phyloP scores from a whole-genome alignment of 2,329 filamentous ascomycete species.

The Xylogone sp. region DNA sequence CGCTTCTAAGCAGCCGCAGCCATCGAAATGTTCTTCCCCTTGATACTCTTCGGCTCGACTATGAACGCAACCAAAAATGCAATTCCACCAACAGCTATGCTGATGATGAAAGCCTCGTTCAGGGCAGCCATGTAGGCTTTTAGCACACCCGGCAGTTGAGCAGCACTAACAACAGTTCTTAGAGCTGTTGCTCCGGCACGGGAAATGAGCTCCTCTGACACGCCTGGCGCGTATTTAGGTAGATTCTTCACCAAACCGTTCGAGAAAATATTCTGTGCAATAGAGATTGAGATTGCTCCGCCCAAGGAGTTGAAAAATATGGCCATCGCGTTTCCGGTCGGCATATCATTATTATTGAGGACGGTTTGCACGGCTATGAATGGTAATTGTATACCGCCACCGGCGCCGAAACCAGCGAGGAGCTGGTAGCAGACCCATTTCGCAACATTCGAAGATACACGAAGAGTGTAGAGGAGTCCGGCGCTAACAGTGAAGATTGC shows the following conservation, averaged over 20 bases:
- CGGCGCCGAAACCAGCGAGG: slow-evolving; percentile 43
- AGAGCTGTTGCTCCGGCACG: slow-evolving; percentile 40
- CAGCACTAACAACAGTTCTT: slow-evolving; percentile 26
- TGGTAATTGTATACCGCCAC: slow-evolving; percentile 43
- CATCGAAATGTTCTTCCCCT: slow-evolving; percentile 24
- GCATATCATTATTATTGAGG: slow-evolving; percentile 46
- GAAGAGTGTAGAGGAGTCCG: slow-evolving; percentile 38
- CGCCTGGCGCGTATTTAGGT: slow-evolving; percentile 20
- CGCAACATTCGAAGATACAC: slow-evolving; percentile 37
- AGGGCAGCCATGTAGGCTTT: slow-evolving; percentile 33
- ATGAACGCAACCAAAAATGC: slow-evolving; percentile 21
- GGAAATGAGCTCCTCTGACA: slow-evolving; percentile 32
- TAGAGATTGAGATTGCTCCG: slow-evolving; percentile 53
- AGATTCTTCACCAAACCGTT: slow-evolving; percentile 25
- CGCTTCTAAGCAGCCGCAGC: slow-evolving; percentile 9
- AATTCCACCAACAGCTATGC: slow-evolving; percentile 25
- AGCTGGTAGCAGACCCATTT: slow-evolving; percentile 53
- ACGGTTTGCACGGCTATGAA: slow-evolving; percentile 49
- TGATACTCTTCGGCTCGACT: slow-evolving; percentile 28
- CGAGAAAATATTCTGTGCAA: slow-evolving; percentile 47
- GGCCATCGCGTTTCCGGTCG: slow-evolving; percentile 50
- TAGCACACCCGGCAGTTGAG: slow-evolving; percentile 34
- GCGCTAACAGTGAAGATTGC: slow-evolving; percentile 39
- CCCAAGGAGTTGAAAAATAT: slow-evolving; percentile 59
- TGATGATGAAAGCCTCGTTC: slow-evolving; percentile 20